Percentiles rank a stretch among this genome's conserved stretches.
Conservation (phyloP, 225 moss, liverwort and hornwort genomes). For the Anthoceros angustus region DNA sequence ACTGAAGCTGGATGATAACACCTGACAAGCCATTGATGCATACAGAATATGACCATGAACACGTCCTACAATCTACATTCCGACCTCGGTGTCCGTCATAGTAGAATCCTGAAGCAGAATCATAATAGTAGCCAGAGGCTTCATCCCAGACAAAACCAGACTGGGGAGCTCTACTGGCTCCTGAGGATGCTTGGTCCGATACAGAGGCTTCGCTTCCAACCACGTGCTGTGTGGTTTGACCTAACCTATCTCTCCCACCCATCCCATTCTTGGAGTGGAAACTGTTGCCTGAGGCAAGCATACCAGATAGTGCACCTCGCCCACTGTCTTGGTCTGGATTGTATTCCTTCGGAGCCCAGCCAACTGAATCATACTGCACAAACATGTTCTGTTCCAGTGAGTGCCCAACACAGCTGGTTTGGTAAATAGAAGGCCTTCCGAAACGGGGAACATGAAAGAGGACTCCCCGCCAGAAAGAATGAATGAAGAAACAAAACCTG, state of each 20-base stretch:
- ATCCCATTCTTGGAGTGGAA: constrained; percentile 8
- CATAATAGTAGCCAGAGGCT: constrained; percentile 93
- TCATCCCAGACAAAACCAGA: constrained; percentile 97
- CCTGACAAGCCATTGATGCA: background rate
- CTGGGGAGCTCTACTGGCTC: constrained; percentile 61
- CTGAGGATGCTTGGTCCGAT: constrained; percentile 20
- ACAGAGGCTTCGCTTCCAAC: constrained; percentile 18
- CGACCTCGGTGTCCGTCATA: constrained; percentile 94
- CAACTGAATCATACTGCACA: constrained; percentile 82
- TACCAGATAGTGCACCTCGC: constrained; percentile 6
- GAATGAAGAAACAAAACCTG: constrained; percentile 32
- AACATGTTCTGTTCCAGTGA: constrained; percentile 6
- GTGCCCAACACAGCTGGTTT: background rate
- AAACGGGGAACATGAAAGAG: background rate
- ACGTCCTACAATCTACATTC: background rate
- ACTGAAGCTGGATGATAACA: background rate
- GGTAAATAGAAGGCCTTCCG: background rate
- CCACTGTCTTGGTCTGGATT: constrained; percentile 36
- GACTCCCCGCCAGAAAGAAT: background rate
- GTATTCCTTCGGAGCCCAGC: constrained; percentile 99
- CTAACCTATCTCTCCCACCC: constrained; percentile 7
- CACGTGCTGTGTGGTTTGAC: constrained; percentile 22
- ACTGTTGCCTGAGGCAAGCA: constrained; percentile 10
- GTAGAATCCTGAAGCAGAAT: constrained; percentile 93
- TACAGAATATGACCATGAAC: background rate